These are phyloP conservation scores for Russula abietina DNA, from an alignment of 768 basidiomycete species.

Conservation along the genomic window DNA sequence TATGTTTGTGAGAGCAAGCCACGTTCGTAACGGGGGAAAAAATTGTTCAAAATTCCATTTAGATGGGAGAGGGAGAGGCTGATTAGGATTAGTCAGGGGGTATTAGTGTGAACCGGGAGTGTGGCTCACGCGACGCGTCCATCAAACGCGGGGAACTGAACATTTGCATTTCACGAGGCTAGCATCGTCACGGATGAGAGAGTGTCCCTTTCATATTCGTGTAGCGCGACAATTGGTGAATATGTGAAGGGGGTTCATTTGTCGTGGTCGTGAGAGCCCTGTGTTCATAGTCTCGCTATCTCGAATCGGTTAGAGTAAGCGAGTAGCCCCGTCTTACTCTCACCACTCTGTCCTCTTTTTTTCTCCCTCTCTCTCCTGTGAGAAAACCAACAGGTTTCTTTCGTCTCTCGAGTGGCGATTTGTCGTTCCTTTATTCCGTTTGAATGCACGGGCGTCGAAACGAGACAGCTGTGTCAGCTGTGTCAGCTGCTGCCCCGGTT, in stretches of 20 bases:
- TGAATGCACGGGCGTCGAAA: not conserved
- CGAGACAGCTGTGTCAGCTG: not conserved
- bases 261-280: not conserved
- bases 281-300: not conserved
- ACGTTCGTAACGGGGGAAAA: no score
- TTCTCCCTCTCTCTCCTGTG: not conserved
- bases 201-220: not conserved
- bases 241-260: not conserved
- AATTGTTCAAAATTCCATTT: no score
- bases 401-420: not conserved
- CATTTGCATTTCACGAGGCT: not conserved
- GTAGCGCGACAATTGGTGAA: not conserved
- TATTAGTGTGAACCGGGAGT: not conserved
- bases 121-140: slow-evolving; percentile 13
- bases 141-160: not conserved
- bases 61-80: no score
- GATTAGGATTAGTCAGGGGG: not conserved
- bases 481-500: not conserved
- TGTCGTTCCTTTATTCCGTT: not conserved
- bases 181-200: not conserved
- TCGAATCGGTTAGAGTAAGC: slow-evolving; percentile 9
- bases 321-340: not conserved
- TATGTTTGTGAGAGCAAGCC: not conserved
- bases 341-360: not conserved
- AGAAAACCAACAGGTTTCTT: not conserved